Evolutionary conservation across 441 rosid species (phyloP), one percentile per base, ranked within the genome.

Genomic region (Sinapis alba): DNA sequence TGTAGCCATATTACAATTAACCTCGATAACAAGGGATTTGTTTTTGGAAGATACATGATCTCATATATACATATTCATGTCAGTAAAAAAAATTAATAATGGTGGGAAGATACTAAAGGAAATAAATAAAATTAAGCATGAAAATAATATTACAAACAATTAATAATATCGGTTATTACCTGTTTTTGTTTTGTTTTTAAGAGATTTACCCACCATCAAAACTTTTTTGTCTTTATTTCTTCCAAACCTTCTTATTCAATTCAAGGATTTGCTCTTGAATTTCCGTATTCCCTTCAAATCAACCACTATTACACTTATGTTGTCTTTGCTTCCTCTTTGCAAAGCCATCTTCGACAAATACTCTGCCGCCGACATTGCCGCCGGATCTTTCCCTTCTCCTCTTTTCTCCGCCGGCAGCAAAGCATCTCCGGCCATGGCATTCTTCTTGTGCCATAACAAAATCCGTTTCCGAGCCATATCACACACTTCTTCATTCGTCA

Each of bases 331-430:
- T 62, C 92, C 92, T 72, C 63, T 84, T 4, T 84, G 83, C 27
- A 83, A 68, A 51, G 90, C 92, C 72, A 88, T 81, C 80, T 73
- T 83, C 1, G 90, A 69, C 15, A 88, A 80, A 72, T 79, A 81
- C 56, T 88, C 88, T 0, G 92, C 86, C 1, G 92, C 92, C 0
- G 87, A 80, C 77, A 84, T 86, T 1, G 92, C 88, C 0, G 89
- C 89, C 9, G 82, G 87, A 61, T 88, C 88, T 18, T 54, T 65
- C 19, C 78, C 86, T 15, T 77, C 85, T 0, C 84, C 85, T 51
- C 84, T 77, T 27, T 83, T 77, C 38, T 47, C 70, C 0, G 56
- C 53, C 2, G 69, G 72, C 13, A 62, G 51, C 15, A 43, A 68
- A 15, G 77, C 80, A n/a, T 68, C 68, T 28, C 68, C 78, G 2